Evolutionary conservation across 345 rosid species (phyloP).

Genomic region (Dipteronia dyeriana): DNA sequence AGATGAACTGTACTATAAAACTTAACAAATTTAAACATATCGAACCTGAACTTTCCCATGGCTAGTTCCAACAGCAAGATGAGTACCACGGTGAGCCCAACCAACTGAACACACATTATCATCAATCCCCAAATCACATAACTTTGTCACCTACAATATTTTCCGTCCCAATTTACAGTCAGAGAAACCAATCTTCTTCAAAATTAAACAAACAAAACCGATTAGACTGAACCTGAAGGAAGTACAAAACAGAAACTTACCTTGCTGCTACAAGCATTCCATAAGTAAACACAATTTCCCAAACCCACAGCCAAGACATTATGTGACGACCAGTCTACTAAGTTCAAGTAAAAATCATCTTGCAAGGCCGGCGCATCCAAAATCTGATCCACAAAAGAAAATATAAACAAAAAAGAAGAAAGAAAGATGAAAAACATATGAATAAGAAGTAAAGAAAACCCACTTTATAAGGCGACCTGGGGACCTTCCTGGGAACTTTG

Average conservation of each 20-base stretch:
- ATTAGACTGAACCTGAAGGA: too few species aligned
- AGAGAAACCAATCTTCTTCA: neutral
- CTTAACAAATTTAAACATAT: neutral
- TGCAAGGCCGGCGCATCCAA: constrained; percentile 99
- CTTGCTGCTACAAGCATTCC: constrained; percentile 99
- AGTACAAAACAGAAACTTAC: constrained; percentile 36
- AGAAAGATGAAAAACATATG: neutral
- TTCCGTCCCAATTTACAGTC: neutral
- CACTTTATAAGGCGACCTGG: constrained; percentile 91
- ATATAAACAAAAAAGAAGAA: neutral
- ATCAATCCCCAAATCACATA: constrained; percentile 89
- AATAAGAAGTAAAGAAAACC: constrained; percentile 4
- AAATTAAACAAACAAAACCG: neutral
- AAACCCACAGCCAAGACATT: constrained; percentile 94
- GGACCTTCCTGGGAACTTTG: constrained; percentile 84
- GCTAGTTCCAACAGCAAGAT: constrained; percentile 92
- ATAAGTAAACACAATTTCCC: constrained; percentile 92
- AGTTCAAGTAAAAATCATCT: constrained; percentile 97
- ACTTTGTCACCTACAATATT: constrained; percentile 78
- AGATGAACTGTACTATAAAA: neutral
- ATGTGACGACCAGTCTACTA: constrained; percentile 97
- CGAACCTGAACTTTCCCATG: constrained; percentile 86
- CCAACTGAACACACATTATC: constrained; percentile 93
- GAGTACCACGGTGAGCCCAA: constrained; percentile 87
- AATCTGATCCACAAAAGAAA: constrained; percentile 47